Base-by-base conservation (phyloP, 1,284 basidiomycete species). In the Moesziomyces antarcticus region DNA sequence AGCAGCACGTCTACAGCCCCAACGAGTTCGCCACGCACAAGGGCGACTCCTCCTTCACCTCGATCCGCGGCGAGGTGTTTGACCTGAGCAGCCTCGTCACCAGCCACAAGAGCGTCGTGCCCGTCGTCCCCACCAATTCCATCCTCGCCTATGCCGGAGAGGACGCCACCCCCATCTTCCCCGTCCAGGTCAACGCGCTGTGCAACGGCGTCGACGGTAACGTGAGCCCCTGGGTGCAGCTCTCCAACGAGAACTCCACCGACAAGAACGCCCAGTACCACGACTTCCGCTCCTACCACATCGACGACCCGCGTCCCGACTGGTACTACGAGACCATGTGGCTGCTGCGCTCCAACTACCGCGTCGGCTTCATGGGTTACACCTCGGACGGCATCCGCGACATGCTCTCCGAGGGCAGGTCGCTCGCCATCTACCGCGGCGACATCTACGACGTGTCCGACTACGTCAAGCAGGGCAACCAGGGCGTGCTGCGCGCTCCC, bases 171-270 rank as follows among this genome's bases (percentile, higher is more conserved):
- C 85, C 88, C 61, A 86, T 99, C 52, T 98, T 99, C 89, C 97
- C 96, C 13, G 92, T 99, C 20, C 96, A 99, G 87, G 94, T 99
- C 83, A 92, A 90, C 81, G 94, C 96, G 1, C 87, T 99, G 5
- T 99, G 97, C 85, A 92, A 93, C 68, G 95, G 96, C 52, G 87
- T 92, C 37, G 87, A 87, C 20, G 94, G 94, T 43, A 87, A 86
- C 3, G 89, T 98, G 77, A 93, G 89, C 79, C 93, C 93, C 0
- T 97, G 91, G 85, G 90, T 98, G 18, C 88, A 89, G 7, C 87
- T 97, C 49, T 89, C 90, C 79, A 89, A 91, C 10, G 88, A 87
- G 69, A 99, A 99, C 87, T 88, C 88, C 52, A 91, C 92, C 22
- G 93, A 93, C 80, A 86, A 84, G 22, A 84, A 92, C n/a, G 84